Evolutionary conservation across 371 early-diverging fungal genomes (phyloP), one percentile per base, ranked within the genome.

Genomic region (Fennellomyces sp.): DNA sequence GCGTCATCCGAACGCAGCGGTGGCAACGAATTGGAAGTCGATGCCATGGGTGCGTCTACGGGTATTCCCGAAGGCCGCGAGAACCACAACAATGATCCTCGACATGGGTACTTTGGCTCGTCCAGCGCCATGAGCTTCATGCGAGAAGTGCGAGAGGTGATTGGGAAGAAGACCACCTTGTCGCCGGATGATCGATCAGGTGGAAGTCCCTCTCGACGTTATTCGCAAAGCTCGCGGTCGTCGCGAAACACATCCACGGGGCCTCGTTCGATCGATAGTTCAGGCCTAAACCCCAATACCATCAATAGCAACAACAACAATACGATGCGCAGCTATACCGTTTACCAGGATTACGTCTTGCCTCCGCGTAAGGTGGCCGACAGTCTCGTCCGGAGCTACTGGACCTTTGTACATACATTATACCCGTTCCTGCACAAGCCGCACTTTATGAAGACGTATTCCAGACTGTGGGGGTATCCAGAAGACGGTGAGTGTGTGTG

Each of bases 361-460:
- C 68, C 68, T 1, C 68, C 68, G 12, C 59, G 68, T 11, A 67
- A 67, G 35, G 68, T 63, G 8, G 68, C 68, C 30, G 68, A 67
- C 35, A 58, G 59, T 3, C 30, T 68, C 6, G 26, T 61, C 4
- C 29, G 42, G 30, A 68, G 65, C 19, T 68, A 68, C 21, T 68
- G 68, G 68, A 60, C 56, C 3, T 59, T 54, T 38, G 68, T 67
- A 13, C 64, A 68, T 56, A 60, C 65, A 13, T 28, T 68, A n/a
- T 68, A 68, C 52, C 68, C 68, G 17, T 68, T 68, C 30, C 41
- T 68, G 10, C 68, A 68, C 33, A 64, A 64, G 25, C 65, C 64
- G 7, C 55, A 56, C 4, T 68, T 68, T 48, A 64, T 68, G 61
- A 42, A 36, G 33, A 68, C 64, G 2, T 68, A 68, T 48, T 49